A percentile compares a stretch with the other conserved stretches of the same genome.
These are phyloP conservation scores for Solanum dulcamara DNA, from an alignment of 257 asterid genomes.

Conservation along the genomic window DNA sequence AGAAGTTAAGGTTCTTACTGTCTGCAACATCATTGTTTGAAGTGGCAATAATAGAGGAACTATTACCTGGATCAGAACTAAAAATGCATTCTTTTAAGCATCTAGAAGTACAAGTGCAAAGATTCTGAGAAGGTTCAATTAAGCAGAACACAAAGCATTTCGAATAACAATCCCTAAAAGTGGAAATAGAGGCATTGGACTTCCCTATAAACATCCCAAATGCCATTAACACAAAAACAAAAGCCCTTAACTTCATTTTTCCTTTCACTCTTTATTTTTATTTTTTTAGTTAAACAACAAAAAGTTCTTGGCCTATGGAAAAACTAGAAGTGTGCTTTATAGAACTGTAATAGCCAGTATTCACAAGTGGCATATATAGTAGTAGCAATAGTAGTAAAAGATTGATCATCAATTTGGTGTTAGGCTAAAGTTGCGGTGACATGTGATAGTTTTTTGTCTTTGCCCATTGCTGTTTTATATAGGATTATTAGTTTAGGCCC, in stretches of 20 bases:
- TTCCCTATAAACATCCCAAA: constrained; percentile 31
- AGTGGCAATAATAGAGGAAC: neutral
- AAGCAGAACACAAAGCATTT: constrained; percentile 79
- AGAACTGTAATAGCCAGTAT: neutral
- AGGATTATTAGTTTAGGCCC: no score
- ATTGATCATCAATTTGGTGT: neutral
- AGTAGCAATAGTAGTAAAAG: neutral
- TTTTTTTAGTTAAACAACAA: neutral
- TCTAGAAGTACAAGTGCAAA: constrained; percentile 74
- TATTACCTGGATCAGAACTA: constrained; percentile 7
- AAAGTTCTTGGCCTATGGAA: neutral
- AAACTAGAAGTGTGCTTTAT: neutral
- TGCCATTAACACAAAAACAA: constrained; percentile 23
- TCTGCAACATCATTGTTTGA: constrained; percentile 13
- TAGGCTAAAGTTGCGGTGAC: neutral
- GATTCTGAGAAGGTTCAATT: constrained; percentile 75
- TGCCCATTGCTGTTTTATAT: neutral
- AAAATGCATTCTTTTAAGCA: constrained; percentile 91
- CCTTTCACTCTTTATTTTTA: neutral
- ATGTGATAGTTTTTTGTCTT: constrained; percentile 19
- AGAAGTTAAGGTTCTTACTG: constrained; percentile 40
- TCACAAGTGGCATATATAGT: neutral
- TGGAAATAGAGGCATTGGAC: constrained; percentile 39
- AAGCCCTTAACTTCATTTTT: constrained; percentile 16
- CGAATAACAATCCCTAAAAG: constrained; percentile 81